Evolutionary conservation across 2,329 filamentous ascomycete genomes (phyloP), one percentile per base, ranked within the genome.

Genomic region (Pseudogymnoascus sp.): DNA sequence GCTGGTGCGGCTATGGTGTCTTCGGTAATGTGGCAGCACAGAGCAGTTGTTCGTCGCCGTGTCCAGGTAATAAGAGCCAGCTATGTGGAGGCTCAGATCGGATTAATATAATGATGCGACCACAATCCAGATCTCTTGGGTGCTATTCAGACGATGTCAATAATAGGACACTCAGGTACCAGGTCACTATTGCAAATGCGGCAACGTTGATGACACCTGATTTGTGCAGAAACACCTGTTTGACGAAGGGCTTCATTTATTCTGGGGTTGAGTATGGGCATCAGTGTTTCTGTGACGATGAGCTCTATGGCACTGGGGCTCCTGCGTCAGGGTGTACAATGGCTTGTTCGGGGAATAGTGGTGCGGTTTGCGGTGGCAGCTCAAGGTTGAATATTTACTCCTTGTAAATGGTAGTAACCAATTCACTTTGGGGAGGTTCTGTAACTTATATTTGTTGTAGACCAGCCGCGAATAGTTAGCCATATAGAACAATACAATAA

Each of bases 181-280:
- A 37, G 31, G 3, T 29, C 6, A 7, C 56, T 9, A 7, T 59
- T 59, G 3, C 56, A 10, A 59, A 59, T 17, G 31, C 10, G 56
- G 11, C 56, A 29, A 37, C 29, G 29, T n/a, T 59, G 17, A 68
- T 68, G 66, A 59, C 56, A n/a, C 7, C 17, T 15, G 56, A 59
- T 3, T 6, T 59, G 56, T 59, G 56, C 11, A 33, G 56, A 21
- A 38, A 10, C 19, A 38, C 56, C 4, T 59, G 56, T 37, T 38
- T 33, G 29, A 37, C 29, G n/a, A 59, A 59, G 15, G 56, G 56
- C 56, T 59, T 59, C 56, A 59, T 59, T 21, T 35, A 35, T 19
- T 33, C 56, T 33, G 56, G 56, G 19, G 35, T 35, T 26, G 29
- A 59, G 56, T 59, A 59, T 38, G 29, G 56, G 13, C 11, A 23